Percentiles rank a stretch among this genome's conserved stretches.
Conservation (phyloP, 768 basidiomycete species). For the Megacollybia marginata region DNA sequence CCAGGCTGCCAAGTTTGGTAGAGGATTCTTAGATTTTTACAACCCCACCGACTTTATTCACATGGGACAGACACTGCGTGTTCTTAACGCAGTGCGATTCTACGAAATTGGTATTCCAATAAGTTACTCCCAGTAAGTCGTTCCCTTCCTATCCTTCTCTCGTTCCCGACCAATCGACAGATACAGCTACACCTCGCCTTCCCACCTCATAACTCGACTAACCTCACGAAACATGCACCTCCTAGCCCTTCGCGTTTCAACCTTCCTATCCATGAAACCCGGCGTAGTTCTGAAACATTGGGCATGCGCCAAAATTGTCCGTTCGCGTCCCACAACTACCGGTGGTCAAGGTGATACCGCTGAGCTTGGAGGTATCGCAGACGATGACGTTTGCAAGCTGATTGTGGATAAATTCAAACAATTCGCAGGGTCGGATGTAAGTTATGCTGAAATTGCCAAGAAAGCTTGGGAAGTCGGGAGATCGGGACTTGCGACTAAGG, state of each 20-base stretch:
- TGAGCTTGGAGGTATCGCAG: slow-evolving; percentile 43
- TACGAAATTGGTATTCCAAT: slow-evolving; percentile 92
- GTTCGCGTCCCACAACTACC: slow-evolving; percentile 52
- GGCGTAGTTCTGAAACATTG: slow-evolving; percentile 90
- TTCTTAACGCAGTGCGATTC: slow-evolving; percentile 86
- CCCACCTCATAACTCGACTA: slow-evolving; percentile 74
- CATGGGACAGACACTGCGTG: slow-evolving; percentile 90
- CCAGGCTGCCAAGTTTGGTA: slow-evolving; percentile 94
- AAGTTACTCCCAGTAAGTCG: slow-evolving; percentile 78
- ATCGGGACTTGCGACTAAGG: slow-evolving; percentile 77
- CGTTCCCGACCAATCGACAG: slow-evolving; percentile 29
- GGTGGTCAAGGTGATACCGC: slow-evolving; percentile 40
- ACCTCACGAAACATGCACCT: slow-evolving; percentile 86
- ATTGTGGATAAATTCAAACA: slow-evolving; percentile 90
- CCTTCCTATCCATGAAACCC: slow-evolving; percentile 75
- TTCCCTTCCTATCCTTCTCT: slow-evolving; percentile 1
- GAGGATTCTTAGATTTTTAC: slow-evolving; percentile 88
- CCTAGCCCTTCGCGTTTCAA: slow-evolving; percentile 85
- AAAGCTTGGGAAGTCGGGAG: slow-evolving; percentile 89
- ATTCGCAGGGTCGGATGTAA: slow-evolving; percentile 71
- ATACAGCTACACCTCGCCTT: slow-evolving; percentile 74
- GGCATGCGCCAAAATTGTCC: slow-evolving; percentile 88
- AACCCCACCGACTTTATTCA: slow-evolving; percentile 88
- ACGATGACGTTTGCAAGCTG: slow-evolving; percentile 69
- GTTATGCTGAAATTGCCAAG: slow-evolving; percentile 92